Base-by-base conservation (phyloP, 2,329 filamentous ascomycete species). In the Neofusicoccum cordaticola region DNA sequence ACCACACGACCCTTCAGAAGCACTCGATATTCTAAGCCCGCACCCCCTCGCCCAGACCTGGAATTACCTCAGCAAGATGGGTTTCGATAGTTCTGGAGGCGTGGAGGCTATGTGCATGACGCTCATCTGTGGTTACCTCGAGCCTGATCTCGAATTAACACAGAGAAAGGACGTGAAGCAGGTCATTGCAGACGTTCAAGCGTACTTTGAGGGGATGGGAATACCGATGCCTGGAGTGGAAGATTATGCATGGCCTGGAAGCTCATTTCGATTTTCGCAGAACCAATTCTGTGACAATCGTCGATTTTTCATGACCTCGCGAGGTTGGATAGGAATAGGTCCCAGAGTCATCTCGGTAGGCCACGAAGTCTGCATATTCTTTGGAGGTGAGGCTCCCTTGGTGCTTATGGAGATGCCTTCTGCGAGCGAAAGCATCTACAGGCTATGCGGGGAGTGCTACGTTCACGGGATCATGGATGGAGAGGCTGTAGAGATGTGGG, bases 391-490 rank as follows among this genome's bases (percentile, higher is more conserved):
- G 8, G 13, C 22, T 9, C 53, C 53, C 4, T 44, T 57, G 8
- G 15, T 45, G 17, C 22, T 35, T 2, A n/a, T 15, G 7, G 22
- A 57, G 8, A 5, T 57, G 3, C 15, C 39, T 1, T 45, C 53
- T 1, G 53, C 39, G 4, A 44, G 41, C 15, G 53, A 57, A 13
- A 12, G 11, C 1, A 17, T 39, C 9, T 48, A 47, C 41, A 11
- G 44, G 13, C 6, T 48, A 2, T 39, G 31, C 39, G 57, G 57
- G 6, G 1, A 35, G 6, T 39, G 42, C 3, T 61, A 61, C 6
- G 34, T 50, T 7, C 57, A 61, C 4, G 57, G 57, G 2, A 61
- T 61, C n/a, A 48, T 61, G 57, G 2, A 39, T 2, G 42, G 57
- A 37, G 57, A 61, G 13, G 57, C 39, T 2, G 17, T 61, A 8